A percentile compares a stretch with the other conserved stretches of the same genome.
These are phyloP conservation scores for Lodderomyces metapsilosis DNA, from an alignment of 1,139 yeast genomes.

Conservation along the genomic window DNA sequence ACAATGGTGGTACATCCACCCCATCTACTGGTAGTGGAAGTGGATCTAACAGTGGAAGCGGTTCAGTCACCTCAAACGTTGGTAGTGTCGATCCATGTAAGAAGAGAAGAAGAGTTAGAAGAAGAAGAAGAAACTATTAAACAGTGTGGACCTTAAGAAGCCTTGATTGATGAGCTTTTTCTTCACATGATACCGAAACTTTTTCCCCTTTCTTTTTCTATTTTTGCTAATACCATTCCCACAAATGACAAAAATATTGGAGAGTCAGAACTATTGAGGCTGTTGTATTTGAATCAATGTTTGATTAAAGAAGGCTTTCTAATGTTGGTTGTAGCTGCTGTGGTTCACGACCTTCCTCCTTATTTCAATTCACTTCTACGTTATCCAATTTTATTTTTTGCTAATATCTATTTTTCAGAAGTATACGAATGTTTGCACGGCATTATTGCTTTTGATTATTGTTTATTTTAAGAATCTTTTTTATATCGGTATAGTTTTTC, in stretches of 20 bases:
- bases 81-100: slow-evolving; percentile 27
- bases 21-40: slow-evolving; percentile 13
- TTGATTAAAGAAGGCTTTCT: background rate
- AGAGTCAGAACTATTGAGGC: background rate
- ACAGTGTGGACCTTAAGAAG: too few relatives aligned
- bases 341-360: too few relatives aligned
- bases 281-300: background rate
- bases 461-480: background rate
- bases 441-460: background rate
- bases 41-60: slow-evolving; percentile 13
- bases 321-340: background rate
- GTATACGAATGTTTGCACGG: background rate
- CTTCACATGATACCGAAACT: background rate
- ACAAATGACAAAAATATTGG: background rate
- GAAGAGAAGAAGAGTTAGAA: slow-evolving; percentile 36
- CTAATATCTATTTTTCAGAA: background rate
- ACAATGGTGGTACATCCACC: slow-evolving; percentile 15
- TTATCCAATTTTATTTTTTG: background rate
- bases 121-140: slow-evolving; percentile 23
- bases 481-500: background rate
- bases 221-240: background rate
- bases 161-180: too few relatives aligned
- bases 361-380: slow-evolving; percentile 1
- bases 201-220: too few relatives aligned
- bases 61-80: slow-evolving; percentile 9